Percentiles rank a stretch among this genome's conserved stretches.
Conservation (phyloP, 2,329 filamentous ascomycete genomes). For the Colletotrichum noveboracense region DNA sequence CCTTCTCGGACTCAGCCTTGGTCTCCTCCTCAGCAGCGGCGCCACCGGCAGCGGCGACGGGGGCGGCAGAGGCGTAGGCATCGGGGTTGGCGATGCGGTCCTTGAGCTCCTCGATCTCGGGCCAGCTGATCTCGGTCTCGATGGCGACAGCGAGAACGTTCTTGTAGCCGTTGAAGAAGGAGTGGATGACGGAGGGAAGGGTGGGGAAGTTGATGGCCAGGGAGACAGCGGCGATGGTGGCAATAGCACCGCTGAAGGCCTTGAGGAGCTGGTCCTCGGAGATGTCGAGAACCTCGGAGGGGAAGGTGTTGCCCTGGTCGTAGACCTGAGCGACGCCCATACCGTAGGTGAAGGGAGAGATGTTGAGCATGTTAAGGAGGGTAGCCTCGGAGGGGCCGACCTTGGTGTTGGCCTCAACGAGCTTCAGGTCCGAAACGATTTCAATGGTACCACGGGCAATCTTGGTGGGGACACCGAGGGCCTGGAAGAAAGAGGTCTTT, state of each 20-base stretch:
- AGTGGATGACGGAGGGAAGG: conserved; percentile 95
- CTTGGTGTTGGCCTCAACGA: conserved; percentile 90
- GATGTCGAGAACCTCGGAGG: conserved; percentile 86
- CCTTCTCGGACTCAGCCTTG: conserved; percentile 70
- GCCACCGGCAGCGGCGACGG: conserved; percentile 63
- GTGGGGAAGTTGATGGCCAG: conserved; percentile 95
- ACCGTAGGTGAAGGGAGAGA: conserved; percentile 99
- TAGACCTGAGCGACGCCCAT: conserved; percentile 97
- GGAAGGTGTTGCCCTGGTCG: conserved; percentile 95
- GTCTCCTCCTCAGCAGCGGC: conserved; percentile 62
- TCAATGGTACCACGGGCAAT: conserved; percentile 99
- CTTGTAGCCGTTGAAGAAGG: conserved; percentile 97
- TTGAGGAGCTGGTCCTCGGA: conserved; percentile 92
- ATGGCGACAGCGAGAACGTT: conserved; percentile 89
- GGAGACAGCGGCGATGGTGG: conserved; percentile 88
- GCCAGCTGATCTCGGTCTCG: conserved; percentile 91
- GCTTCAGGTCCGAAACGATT: conserved; percentile 97
- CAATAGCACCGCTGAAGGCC: conserved; percentile 80
- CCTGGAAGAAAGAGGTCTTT: conserved; percentile 99
- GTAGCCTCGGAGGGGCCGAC: conserved; percentile 99
- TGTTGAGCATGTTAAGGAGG: conserved; percentile 99
- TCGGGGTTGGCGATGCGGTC: conserved; percentile 99
- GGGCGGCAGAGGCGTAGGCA: conserved; percentile 85
- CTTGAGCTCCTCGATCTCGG: conserved; percentile 97
- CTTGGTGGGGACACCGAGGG: conserved; percentile 99